Base-by-base conservation (phyloP, 2,329 filamentous ascomycete species). In the Fusarium foetens region DNA sequence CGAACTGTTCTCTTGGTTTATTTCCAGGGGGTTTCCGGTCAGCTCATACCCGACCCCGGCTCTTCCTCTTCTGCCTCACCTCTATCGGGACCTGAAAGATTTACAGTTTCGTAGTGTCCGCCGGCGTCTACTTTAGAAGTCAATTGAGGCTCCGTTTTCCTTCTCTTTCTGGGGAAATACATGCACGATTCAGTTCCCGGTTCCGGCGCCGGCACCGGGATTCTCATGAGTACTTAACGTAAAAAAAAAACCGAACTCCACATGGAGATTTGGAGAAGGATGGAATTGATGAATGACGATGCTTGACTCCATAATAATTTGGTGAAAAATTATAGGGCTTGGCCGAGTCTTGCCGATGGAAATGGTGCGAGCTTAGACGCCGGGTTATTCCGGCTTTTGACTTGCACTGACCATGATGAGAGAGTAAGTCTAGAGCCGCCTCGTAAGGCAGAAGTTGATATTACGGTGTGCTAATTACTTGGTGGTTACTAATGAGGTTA, bases 161-260 rank as follows among this genome's bases (percentile, higher is more conserved):
- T 66, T 45, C 70, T 73, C 49, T 67, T 69, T 71, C 70, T 73
- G 70, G 70, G 70, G 66, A 73, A 70, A 53, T 51, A 62, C 45
- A 54, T 72, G 27, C 65, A 70, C 43, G 46, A 55, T 58, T 48
- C 23, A 58, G 46, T 39, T 63, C 53, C 68, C 69, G 68, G 69
- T 57, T 62, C 69, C 69, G 68, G 69, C 49, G 49, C 68, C 69
- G 69, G 68, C 49, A 35, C 68, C 69, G 69, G 69, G 55, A 68
- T 45, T 52, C 41, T 17, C 21, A 33, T 27, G 33, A 35, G 23
- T 23, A 13, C 14, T 13, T 48, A 46, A 21, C 16, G 29, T 49
- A 21, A 35, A 31, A 53, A 33, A 19, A 23, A 19, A 19, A 31
- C 23, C 17, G 23, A 48, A 57, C 64, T 58, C 58, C 58, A 58